phyloP scores from a whole-genome alignment of 2,329 filamentous ascomycete species.

The Colletotrichum sp. region DNA sequence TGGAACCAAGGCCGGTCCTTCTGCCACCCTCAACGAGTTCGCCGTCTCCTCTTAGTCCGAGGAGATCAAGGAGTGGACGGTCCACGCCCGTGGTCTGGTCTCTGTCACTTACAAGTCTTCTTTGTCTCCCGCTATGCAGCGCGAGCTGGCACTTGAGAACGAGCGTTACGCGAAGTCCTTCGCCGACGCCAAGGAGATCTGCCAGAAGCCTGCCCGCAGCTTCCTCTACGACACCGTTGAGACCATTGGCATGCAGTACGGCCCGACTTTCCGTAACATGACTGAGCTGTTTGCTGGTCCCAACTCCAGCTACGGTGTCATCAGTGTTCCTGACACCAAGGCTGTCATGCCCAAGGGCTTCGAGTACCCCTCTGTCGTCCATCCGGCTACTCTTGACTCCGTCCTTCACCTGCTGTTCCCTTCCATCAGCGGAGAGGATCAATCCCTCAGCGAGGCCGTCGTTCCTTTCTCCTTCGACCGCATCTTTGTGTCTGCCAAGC shows the following conservation, averaged over 20 bases:
- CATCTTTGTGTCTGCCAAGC: constrained; percentile 12
- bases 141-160: constrained; percentile 5
- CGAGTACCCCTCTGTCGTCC: constrained; percentile 14
- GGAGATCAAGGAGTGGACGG: constrained; percentile 15
- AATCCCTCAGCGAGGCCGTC: constrained; percentile 5
- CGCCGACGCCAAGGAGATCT: background rate
- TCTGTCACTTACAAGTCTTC: constrained; percentile 12
- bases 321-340: constrained; percentile 13
- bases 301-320: background rate
- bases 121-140: constrained; percentile 1
- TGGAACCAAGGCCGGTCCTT: constrained; percentile 13
- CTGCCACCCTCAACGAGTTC: constrained; percentile 10
- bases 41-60: constrained; percentile 11
- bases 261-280: constrained; percentile 21
- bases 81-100: constrained; percentile 15
- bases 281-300: background rate
- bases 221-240: constrained; percentile 21
- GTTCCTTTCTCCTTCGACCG: constrained; percentile 13
- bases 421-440: constrained; percentile 11
- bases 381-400: constrained; percentile 18
- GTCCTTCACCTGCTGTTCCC: constrained; percentile 19
- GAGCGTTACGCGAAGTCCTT: constrained; percentile 3
- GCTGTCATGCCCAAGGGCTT: constrained; percentile 18
- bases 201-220: constrained; percentile 7
- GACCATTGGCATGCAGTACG: constrained; percentile 22